These are phyloP conservation scores for Linum trigynum DNA, from an alignment of 345 rosid genomes.

Conservation along the genomic window DNA sequence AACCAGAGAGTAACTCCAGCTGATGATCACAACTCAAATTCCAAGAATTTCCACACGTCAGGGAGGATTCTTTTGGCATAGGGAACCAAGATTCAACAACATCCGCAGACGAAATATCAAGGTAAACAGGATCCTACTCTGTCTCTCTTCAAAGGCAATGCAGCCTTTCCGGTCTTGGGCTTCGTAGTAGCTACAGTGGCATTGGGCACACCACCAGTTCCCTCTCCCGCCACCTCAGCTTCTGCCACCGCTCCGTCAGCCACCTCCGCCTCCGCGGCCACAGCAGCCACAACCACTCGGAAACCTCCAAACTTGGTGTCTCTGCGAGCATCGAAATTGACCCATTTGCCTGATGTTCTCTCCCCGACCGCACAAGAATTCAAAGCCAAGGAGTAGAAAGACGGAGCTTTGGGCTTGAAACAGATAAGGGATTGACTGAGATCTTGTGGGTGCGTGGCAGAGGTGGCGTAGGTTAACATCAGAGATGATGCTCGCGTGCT, in stretches of 20 bases:
- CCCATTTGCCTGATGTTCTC: conserved; percentile 18
- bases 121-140: conserved; percentile 37
- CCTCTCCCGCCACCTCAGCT: conserved; percentile 12
- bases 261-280: conserved; percentile 32
- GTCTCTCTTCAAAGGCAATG: conserved; percentile 74
- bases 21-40: neutral
- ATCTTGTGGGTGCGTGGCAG: conserved; percentile 45
- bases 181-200: conserved; percentile 35
- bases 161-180: conserved; percentile 89
- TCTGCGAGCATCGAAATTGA: conserved; percentile 12
- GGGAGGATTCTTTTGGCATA: neutral
- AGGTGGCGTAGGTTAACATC: conserved; percentile 41
- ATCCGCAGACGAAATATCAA: neutral
- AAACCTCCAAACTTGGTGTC: conserved; percentile 20
- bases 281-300: conserved; percentile 28
- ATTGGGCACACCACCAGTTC: conserved; percentile 26
- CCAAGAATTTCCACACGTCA: neutral
- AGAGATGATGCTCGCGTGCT: conserved; percentile 35
- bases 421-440: conserved; percentile 38
- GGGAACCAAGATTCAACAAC: neutral
- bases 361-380: neutral
- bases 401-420: conserved; percentile 36
- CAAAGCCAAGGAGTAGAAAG: conserved; percentile 33
- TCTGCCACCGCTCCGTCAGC: conserved; percentile 29
- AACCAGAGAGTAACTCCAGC: conserved; percentile 1